Conservation (phyloP, 1,139 yeast genomes). For the Lodderomyces orthopsilosis region DNA sequence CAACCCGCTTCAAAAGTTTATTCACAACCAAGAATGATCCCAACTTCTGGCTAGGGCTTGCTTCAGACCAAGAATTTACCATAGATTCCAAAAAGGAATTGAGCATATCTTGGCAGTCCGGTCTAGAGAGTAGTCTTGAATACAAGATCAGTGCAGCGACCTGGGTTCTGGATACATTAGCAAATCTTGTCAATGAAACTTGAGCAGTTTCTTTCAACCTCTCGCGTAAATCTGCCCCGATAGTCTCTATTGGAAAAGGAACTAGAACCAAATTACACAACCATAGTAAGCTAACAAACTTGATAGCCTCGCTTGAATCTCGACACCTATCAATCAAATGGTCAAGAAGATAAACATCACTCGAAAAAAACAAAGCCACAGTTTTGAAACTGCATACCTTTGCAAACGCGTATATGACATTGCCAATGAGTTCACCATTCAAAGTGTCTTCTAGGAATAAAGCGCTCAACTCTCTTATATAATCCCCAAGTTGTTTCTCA, state of each 20-base stretch:
- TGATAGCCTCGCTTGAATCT: constrained; percentile 45
- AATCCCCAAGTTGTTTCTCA: constrained; percentile 36
- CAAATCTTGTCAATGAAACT: constrained; percentile 18
- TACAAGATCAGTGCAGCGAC: constrained; percentile 35
- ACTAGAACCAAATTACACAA: constrained; percentile 62
- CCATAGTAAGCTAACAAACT: constrained; percentile 69
- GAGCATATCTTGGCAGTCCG: constrained; percentile 24
- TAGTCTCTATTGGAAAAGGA: constrained; percentile 60
- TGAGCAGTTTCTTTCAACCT: constrained; percentile 33
- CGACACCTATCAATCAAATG: constrained; percentile 26
- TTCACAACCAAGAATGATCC: constrained; percentile 41
- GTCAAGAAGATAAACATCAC: constrained; percentile 53
- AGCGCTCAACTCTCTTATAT: constrained; percentile 28
- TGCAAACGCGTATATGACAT: constrained; percentile 53
- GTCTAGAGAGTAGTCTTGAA: constrained; percentile 35
- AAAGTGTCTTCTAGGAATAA: constrained; percentile 21
- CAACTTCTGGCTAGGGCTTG: constrained; percentile 21
- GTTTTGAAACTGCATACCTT: constrained; percentile 68
- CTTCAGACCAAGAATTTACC: constrained; percentile 17
- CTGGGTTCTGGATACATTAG: constrained; percentile 31
- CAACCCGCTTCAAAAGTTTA: constrained; percentile 30
- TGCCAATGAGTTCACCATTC: constrained; percentile 16
- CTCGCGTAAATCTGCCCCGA: constrained; percentile 33
- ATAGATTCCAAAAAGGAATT: constrained; percentile 18
- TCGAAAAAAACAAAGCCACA: constrained; percentile 55